These are phyloP conservation scores for Monosporozyma unispora DNA, from an alignment of 805 yeast species.

Conservation along the genomic window DNA sequence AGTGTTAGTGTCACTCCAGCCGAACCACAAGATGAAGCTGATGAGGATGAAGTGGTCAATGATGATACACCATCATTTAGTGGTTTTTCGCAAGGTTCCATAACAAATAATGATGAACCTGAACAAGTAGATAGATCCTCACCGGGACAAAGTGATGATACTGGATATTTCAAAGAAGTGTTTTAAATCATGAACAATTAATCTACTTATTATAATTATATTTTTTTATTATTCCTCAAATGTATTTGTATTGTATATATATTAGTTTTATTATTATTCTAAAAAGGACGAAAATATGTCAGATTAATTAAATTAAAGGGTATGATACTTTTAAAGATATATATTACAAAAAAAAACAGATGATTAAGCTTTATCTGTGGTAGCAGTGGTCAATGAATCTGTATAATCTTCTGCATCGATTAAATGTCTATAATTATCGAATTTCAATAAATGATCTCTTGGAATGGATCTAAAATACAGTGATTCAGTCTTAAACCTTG, in stretches of 20 bases:
- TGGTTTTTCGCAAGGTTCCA: slow-evolving; percentile 25
- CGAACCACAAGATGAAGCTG: not conserved
- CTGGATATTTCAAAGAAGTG: slow-evolving; percentile 6
- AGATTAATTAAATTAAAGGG: too few relatives aligned
- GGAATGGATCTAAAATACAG: slow-evolving; percentile 25
- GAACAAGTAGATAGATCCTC: slow-evolving; percentile 7
- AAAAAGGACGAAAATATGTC: too few relatives aligned
- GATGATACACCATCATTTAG: slow-evolving; percentile 17
- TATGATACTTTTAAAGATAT: too few relatives aligned
- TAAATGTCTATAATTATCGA: not conserved
- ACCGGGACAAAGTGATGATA: slow-evolving; percentile 1
- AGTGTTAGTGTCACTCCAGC: not conserved
- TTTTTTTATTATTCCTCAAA: not conserved
- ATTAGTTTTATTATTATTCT: not conserved
- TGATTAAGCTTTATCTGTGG: not conserved
- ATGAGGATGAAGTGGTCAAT: slow-evolving; percentile 1
- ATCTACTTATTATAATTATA: not conserved
- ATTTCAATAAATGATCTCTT: slow-evolving; percentile 4
- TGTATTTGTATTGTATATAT: not conserved
- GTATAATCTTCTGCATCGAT: not conserved
- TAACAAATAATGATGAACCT: slow-evolving; percentile 14
- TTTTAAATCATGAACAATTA: slow-evolving; percentile 2
- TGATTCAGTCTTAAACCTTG: slow-evolving; percentile 27
- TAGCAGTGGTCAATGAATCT: not conserved
- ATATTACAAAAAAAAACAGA: too few relatives aligned